A percentile compares a stretch with the other conserved stretches of the same genome.
These are phyloP conservation scores for Botrytis sinoallii DNA, from an alignment of 2,329 filamentous ascomycete genomes.

Conservation along the genomic window DNA sequence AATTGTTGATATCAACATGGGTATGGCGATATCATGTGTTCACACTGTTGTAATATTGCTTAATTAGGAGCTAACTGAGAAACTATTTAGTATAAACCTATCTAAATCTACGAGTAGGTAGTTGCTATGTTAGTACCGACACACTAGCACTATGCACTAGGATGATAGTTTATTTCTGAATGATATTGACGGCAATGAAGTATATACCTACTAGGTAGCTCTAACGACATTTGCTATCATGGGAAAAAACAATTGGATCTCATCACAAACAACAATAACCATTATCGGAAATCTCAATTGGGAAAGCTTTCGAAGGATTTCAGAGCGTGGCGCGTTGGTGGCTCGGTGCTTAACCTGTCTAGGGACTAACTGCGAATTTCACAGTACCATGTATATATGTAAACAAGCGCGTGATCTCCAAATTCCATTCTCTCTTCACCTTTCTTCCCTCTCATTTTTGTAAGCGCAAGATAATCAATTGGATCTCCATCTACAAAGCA, in stretches of 20 bases:
- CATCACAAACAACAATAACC: background rate
- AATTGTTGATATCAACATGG: background rate
- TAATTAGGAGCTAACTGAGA: background rate
- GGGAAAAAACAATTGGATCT: background rate
- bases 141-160: background rate
- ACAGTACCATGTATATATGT: background rate
- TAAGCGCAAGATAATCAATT: background rate
- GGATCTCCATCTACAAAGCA: background rate
- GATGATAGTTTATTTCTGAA: background rate
- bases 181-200: background rate
- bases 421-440: background rate
- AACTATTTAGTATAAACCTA: background rate
- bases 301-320: background rate
- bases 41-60: background rate
- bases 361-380: background rate
- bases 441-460: background rate
- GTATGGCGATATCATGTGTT: background rate
- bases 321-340: constrained; percentile 7
- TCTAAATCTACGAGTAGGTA: background rate
- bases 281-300: background rate
- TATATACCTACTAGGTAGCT: background rate
- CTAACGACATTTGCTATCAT: background rate
- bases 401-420: constrained; percentile 1
- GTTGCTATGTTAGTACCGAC: background rate
- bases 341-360: constrained; percentile 9